Percentiles rank a stretch among this genome's conserved stretches.
Evolutionary conservation across 129 eudicot genomes (phyloP).

Genomic region (Escallonia rubra): DNA sequence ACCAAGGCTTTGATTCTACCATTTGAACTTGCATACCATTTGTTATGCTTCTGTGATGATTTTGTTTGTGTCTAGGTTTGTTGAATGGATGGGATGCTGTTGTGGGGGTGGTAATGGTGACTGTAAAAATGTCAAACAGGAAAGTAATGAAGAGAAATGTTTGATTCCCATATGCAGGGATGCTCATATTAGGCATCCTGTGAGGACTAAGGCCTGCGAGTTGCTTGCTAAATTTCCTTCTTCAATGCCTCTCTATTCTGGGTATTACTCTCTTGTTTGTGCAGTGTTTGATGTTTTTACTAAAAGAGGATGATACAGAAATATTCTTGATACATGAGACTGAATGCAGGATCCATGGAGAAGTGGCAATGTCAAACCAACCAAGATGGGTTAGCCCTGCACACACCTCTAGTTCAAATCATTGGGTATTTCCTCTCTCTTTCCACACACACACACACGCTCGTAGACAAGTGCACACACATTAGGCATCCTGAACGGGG

Average conservation of each 20-base stretch:
- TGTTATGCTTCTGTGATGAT: too few relatives aligned
- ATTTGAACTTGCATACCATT: too few relatives aligned
- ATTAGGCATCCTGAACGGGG: too few relatives aligned
- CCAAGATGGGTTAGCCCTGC: slow-evolving; percentile 49
- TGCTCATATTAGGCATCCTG: slow-evolving; percentile 37
- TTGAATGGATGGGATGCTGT: slow-evolving; percentile 74
- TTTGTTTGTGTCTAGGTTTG: slow-evolving; percentile 33
- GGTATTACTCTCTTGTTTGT: slow-evolving; percentile 30
- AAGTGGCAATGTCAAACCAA: slow-evolving; percentile 61
- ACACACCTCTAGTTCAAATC: slow-evolving; percentile 20
- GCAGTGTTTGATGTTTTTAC: background rate
- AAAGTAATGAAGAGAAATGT: slow-evolving; percentile 18
- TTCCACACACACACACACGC: background rate
- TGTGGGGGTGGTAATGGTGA: slow-evolving; percentile 48
- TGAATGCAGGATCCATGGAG: slow-evolving; percentile 71
- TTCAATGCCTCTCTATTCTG: slow-evolving; percentile 63
- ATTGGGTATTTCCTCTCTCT: background rate
- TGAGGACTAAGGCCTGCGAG: slow-evolving; percentile 44
- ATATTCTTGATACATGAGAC: slow-evolving; percentile 6
- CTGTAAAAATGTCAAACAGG: slow-evolving; percentile 31
- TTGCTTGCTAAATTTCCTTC: slow-evolving; percentile 55
- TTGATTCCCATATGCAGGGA: slow-evolving; percentile 53
- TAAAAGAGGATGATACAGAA: background rate
- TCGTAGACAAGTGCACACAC: too few relatives aligned
- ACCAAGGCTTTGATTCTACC: too few relatives aligned